Evolutionary conservation across 192 early-diverging fungal genomes (phyloP).

Genomic region (Backusella luteola): DNA sequence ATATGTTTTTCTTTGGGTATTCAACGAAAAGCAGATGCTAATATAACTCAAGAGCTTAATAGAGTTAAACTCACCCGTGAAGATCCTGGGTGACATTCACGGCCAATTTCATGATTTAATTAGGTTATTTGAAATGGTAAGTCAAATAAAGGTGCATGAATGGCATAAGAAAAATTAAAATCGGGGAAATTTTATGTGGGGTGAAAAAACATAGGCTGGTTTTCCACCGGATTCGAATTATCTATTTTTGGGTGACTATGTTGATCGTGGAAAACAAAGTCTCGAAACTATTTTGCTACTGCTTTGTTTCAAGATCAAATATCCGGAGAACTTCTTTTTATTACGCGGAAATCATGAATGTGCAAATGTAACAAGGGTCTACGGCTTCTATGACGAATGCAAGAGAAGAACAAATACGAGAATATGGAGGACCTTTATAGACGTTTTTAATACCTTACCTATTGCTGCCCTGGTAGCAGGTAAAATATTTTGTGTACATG

Average conservation of each 20-base stretch:
- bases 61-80: constrained; percentile 73
- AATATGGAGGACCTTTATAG: constrained; percentile 89
- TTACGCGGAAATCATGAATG: constrained; percentile 96
- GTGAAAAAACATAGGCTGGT: constrained; percentile 52
- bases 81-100: constrained; percentile 90
- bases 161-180: not conserved
- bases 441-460: constrained; percentile 91
- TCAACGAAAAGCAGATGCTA: not conserved
- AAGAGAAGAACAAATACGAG: constrained; percentile 83
- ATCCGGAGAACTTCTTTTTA: constrained; percentile 95
- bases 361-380: constrained; percentile 89
- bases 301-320: constrained; percentile 96
- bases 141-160: not conserved
- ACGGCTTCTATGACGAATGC: constrained; percentile 98
- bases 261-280: constrained; percentile 94
- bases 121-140: constrained; percentile 85
- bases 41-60: constrained; percentile 48
- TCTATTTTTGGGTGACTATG: constrained; percentile 95
- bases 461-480: constrained; percentile 88
- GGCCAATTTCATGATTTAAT: constrained; percentile 94
- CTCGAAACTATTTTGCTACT: constrained; percentile 94
- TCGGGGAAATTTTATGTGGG: not conserved
- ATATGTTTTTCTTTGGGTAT: not conserved
- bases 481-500: constrained; percentile 96
- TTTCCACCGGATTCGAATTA: constrained; percentile 92